Percentiles rank a stretch among this genome's conserved stretches.
Evolutionary conservation across 345 rosid genomes (phyloP).

Genomic region (Eucalyptus lansdowneana): DNA sequence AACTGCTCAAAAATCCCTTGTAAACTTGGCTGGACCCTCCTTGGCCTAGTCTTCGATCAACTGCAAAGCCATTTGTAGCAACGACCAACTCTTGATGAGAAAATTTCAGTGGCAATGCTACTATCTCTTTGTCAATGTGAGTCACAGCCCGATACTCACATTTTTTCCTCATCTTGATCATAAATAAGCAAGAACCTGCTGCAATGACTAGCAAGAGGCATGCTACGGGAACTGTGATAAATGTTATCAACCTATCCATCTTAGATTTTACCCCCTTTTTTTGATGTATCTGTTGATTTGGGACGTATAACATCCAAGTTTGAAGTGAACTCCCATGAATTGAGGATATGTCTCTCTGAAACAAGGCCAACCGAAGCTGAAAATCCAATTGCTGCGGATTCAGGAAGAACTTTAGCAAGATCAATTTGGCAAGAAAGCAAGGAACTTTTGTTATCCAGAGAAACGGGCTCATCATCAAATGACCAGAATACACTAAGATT

Average conservation of each 20-base stretch:
- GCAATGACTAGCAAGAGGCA: neutral
- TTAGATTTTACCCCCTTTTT: neutral
- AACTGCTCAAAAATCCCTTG: neutral
- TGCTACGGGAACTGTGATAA: neutral
- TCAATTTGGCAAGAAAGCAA: neutral
- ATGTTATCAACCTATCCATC: too few relatives aligned
- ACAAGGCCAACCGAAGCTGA: accelerated
- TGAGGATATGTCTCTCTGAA: neutral
- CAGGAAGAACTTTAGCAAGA: neutral
- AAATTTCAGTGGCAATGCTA: neutral
- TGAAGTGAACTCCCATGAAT: neutral
- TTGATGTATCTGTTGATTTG: accelerated
- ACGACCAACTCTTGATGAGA: neutral
- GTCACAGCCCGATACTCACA: accelerated
- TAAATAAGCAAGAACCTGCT: neutral
- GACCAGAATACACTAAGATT: neutral
- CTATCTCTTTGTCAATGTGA: neutral
- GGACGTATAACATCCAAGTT: accelerated
- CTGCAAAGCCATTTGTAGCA: neutral
- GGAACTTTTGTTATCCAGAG: accelerated
- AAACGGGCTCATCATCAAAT: neutral
- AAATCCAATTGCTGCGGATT: too few relatives aligned
- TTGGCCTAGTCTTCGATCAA: accelerated
- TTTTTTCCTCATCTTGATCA: neutral
- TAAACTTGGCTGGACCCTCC: neutral